phyloP scores from a whole-genome alignment of 371 early-diverging fungal species.

The Mucor velutinosus region DNA sequence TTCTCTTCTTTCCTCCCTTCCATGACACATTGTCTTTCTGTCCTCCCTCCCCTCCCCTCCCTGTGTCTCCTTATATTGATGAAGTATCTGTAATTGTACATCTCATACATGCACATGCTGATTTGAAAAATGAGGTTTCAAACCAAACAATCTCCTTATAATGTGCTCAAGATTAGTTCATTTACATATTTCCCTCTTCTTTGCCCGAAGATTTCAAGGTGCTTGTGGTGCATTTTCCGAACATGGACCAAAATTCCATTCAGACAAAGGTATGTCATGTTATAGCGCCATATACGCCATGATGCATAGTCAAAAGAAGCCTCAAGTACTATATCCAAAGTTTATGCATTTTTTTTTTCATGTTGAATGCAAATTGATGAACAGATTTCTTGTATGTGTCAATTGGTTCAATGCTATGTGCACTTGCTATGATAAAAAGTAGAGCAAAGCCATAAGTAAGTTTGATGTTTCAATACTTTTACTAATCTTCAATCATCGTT shows the following conservation, averaged over 20 bases:
- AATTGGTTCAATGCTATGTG: too few species aligned
- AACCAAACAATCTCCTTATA: not conserved
- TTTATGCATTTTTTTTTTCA: too few species aligned
- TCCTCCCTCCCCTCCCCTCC: not conserved
- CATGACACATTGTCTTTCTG: not conserved
- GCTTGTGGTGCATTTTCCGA: not conserved
- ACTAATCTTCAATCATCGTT: too few species aligned
- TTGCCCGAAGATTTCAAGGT: not conserved
- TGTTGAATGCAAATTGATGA: too few species aligned
- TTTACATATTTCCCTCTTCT: not conserved
- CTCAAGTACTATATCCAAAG: too few species aligned
- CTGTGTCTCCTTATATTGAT: not conserved
- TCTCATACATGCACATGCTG: not conserved
- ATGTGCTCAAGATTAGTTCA: not conserved
- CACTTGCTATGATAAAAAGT: too few species aligned
- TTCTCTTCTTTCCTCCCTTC: not conserved
- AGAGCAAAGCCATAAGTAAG: too few species aligned
- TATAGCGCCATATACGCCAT: too few species aligned
- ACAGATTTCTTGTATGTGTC: too few species aligned
- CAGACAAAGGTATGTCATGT: too few species aligned
- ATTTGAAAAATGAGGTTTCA: not conserved
- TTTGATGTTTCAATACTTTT: too few species aligned
- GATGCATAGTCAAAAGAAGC: too few species aligned
- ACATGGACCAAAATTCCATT: not conserved
- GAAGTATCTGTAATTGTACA: not conserved